Percentiles rank a stretch among this genome's conserved stretches.
Conservation (phyloP, 1,284 basidiomycete genomes). For the Puccinia horiana region DNA sequence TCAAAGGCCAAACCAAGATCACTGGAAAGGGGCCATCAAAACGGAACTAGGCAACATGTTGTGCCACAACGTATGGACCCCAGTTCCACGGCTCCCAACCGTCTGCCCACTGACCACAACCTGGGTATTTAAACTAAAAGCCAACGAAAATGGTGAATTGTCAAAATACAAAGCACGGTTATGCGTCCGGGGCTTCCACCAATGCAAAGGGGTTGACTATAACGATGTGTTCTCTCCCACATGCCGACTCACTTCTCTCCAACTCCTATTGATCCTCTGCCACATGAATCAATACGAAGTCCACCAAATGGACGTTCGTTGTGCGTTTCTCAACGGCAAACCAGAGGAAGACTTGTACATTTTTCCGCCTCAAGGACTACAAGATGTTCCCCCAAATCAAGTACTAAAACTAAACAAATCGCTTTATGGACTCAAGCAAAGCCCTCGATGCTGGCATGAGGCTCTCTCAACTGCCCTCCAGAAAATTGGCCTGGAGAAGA, state of each 20-base stretch:
- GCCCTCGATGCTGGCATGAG: background rate
- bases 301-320: too few species aligned
- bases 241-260: background rate
- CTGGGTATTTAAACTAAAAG: constrained; percentile 12
- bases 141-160: constrained; percentile 2
- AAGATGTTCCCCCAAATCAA: too few species aligned
- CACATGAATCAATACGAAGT: too few species aligned
- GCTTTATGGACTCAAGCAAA: background rate
- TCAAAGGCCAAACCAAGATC: background rate
- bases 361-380: too few species aligned
- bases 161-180: too few species aligned
- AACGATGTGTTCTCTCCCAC: background rate
- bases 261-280: too few species aligned
- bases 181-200: constrained; percentile 6
- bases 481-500: background rate
- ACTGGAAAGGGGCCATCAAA: constrained; percentile 5
- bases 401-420: constrained; percentile 14
- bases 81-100: background rate
- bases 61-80: background rate
- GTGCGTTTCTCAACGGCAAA: too few species aligned
- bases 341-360: too few species aligned
- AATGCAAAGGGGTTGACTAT: background rate
- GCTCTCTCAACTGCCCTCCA: background rate
- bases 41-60: constrained; percentile 1
- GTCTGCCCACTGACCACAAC: background rate